Percentiles rank a stretch among this genome's conserved stretches.
phyloP scores from a whole-genome alignment of 2,329 filamentous ascomycete genomes.

The Epichloe glyceriae region DNA sequence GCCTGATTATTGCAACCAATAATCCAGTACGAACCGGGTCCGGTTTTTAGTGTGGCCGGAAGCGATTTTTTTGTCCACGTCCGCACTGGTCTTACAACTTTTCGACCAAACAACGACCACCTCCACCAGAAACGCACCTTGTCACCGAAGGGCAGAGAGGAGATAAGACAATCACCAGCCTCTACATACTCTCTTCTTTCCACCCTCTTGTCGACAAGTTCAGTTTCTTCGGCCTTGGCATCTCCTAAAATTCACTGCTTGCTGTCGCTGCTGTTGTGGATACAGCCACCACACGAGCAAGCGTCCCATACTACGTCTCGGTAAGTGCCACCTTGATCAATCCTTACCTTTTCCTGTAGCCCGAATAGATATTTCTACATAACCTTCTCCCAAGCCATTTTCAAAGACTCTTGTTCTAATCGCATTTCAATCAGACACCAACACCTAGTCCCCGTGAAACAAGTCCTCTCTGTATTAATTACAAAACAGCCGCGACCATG shows the following conservation, averaged over 20 bases:
- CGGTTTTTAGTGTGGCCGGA: too few relatives aligned
- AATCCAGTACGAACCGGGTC: background rate
- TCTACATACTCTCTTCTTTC: too few relatives aligned
- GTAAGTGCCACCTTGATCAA: background rate
- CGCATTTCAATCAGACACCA: background rate
- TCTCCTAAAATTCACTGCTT: too few relatives aligned
- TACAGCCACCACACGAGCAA: background rate
- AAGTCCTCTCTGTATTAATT: background rate
- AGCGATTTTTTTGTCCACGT: too few relatives aligned
- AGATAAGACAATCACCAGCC: too few relatives aligned
- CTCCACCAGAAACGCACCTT: too few relatives aligned
- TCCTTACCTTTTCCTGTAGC: background rate
- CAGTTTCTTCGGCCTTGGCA: too few relatives aligned
- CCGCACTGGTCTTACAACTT: background rate
- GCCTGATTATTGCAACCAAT: background rate
- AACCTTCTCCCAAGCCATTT: background rate
- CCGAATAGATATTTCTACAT: background rate
- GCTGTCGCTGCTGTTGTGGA: background rate
- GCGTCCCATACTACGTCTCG: background rate
- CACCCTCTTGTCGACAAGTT: too few relatives aligned
- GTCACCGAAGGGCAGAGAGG: too few relatives aligned
- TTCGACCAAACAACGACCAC: too few relatives aligned
- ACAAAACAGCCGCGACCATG: conserved; percentile 3
- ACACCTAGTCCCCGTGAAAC: background rate
- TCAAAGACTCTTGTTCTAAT: background rate